A percentile compares a stretch with the other conserved stretches of the same genome.
Evolutionary conservation across 2,329 filamentous ascomycete species (phyloP).

Genomic region (Penicillium polonicum): DNA sequence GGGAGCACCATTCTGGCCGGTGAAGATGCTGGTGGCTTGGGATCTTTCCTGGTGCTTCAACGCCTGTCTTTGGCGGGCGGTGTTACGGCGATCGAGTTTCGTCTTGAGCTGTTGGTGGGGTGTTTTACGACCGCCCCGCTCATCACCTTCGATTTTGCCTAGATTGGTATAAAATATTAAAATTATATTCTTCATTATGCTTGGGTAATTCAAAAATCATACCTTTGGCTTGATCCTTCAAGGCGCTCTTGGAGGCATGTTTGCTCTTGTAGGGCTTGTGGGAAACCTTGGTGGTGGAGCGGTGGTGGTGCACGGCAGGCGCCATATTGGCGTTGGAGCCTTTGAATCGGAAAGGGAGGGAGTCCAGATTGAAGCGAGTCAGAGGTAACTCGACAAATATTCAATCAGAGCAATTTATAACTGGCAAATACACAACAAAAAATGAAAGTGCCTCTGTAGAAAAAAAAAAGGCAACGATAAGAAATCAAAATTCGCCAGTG

Average conservation of each 20-base stretch:
- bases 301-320: conserved; percentile 73
- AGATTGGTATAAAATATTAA: conserved; percentile 15
- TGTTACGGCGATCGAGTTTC: conserved; percentile 92
- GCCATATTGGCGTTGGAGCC: conserved; percentile 70
- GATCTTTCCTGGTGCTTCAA: conserved; percentile 81
- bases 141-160: conserved; percentile 75
- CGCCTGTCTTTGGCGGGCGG: conserved; percentile 84
- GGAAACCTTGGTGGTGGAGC: conserved; percentile 82
- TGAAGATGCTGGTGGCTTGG: conserved; percentile 75
- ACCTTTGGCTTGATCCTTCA: conserved; percentile 87
- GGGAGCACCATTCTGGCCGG: conserved; percentile 82
- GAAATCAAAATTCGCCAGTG: conserved; percentile 39
- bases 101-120: conserved; percentile 97
- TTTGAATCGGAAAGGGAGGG: conserved; percentile 84
- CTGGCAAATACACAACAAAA: conserved; percentile 2
- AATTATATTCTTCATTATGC: neutral
- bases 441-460: conserved; percentile 4
- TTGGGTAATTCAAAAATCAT: conserved; percentile 11
- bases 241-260: conserved; percentile 81
- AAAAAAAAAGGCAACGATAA: conserved; percentile 25
- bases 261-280: conserved; percentile 93
- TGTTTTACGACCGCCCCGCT: conserved; percentile 76
- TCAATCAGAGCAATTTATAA: conserved; percentile 1
- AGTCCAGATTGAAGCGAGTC: conserved; percentile 40
- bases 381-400: neutral